Percentiles rank a stretch among this genome's conserved stretches.
These are phyloP conservation scores for Apiotrichum gamsii DNA, from an alignment of 1,284 basidiomycete genomes.

Conservation along the genomic window DNA sequence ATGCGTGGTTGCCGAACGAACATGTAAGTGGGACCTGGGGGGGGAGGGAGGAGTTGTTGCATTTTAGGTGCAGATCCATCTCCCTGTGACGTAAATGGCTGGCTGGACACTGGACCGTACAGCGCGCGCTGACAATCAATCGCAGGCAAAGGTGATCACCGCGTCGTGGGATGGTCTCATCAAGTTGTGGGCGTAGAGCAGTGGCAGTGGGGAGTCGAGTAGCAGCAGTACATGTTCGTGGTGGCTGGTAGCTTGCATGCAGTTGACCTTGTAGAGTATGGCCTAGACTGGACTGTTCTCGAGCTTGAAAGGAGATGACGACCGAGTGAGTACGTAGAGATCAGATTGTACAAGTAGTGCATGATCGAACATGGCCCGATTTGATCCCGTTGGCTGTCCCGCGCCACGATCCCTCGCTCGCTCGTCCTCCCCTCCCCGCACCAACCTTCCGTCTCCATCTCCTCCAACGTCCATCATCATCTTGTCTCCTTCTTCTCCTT, in stretches of 20 bases:
- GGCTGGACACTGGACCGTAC: background rate
- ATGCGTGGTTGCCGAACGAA: constrained; percentile 97
- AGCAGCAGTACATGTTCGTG: too few species aligned
- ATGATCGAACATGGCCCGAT: too few species aligned
- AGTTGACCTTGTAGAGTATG: too few species aligned
- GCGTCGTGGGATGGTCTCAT: constrained; percentile 96
- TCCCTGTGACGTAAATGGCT: constrained; percentile 15
- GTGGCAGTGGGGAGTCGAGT: background rate
- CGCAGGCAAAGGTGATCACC: constrained; percentile 85
- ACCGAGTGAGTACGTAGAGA: too few species aligned
- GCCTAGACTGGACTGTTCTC: too few species aligned
- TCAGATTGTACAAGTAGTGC: too few species aligned
- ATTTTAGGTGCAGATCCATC: too few species aligned
- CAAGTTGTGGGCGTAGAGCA: constrained; percentile 72
- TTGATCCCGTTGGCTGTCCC: background rate
- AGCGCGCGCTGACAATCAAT: constrained; percentile 4
- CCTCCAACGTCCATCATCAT: background rate
- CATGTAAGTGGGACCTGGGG: constrained; percentile 73
- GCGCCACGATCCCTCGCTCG: background rate
- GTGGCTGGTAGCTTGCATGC: too few species aligned
- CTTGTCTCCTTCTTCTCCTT: too few species aligned
- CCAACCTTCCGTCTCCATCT: background rate
- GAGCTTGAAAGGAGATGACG: too few species aligned
- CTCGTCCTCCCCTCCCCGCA: background rate
- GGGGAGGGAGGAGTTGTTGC: too few species aligned